Conservation (phyloP, 805 yeast species). For the Saccharomycopsis sp. region DNA sequence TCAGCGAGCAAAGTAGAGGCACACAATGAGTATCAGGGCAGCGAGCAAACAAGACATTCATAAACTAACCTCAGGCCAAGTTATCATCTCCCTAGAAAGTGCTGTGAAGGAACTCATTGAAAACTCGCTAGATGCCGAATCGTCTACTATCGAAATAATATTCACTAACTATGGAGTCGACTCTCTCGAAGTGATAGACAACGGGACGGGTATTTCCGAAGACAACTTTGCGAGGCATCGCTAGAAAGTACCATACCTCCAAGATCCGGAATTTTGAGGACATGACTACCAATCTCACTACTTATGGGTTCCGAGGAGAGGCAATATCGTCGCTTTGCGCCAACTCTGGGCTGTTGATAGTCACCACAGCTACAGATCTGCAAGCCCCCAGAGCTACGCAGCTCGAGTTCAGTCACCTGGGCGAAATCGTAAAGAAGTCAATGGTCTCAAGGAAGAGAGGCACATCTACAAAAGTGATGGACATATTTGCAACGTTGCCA, state of each 20-base stretch:
- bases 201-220: constrained; percentile 57
- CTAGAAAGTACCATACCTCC: constrained; percentile 62
- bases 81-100: constrained; percentile 69
- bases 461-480: constrained; percentile 51
- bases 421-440: constrained; percentile 35
- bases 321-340: constrained; percentile 68
- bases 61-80: constrained; percentile 87
- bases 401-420: constrained; percentile 49
- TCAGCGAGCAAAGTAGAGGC: too few species aligned
- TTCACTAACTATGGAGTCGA: constrained; percentile 71
- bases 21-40: constrained; percentile 26
- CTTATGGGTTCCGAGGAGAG: constrained; percentile 78
- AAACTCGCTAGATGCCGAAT: constrained; percentile 75
- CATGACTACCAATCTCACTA: constrained; percentile 37
- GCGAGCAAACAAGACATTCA: constrained; percentile 54
- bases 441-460: constrained; percentile 58
- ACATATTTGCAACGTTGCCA: constrained; percentile 65
- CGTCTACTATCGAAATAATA: constrained; percentile 58
- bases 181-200: constrained; percentile 58
- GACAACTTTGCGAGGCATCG: constrained; percentile 46
- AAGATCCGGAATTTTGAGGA: constrained; percentile 54
- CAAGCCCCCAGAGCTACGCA: constrained; percentile 51
- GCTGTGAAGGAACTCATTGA: constrained; percentile 84
- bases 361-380: constrained; percentile 43
- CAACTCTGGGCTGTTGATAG: constrained; percentile 19